Base-by-base conservation (phyloP, 2,329 filamentous ascomycete species). In the Fusarium brevicatenulatum region DNA sequence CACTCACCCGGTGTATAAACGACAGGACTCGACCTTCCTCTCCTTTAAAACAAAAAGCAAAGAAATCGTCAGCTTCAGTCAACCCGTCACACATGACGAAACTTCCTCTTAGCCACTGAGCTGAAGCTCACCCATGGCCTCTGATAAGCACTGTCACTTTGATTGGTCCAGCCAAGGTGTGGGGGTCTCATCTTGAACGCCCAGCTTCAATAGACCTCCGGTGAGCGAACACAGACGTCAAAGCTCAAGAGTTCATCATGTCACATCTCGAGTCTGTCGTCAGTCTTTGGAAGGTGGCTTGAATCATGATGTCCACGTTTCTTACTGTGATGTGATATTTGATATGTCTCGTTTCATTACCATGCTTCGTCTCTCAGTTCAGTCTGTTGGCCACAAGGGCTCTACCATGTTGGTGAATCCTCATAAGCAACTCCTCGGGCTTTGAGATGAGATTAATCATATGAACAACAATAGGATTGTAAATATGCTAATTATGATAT, bases 61-160 rank as follows among this genome's bases (percentile, higher is more conserved):
- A 57, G 46, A 63, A 44, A 71, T 30, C 19, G 46, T 23, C 60
- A 57, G 18, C 30, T 46, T 42, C 36, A 46, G 49, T 56, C 59
- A 66, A 63, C 23, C 42, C 23, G 47, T 46, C 66, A 53, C 46
- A 64, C 53, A 58, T 72, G 65, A 70, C 65, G 66, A 70, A 66
- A 59, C 60, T 40, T 64, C 34, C 23, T 64, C 28, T 36, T n/a
- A 25, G 23, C 49, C 61, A 66, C 42, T 50, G 55, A 50, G 32
- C 40, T 57, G 32, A 57, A 37, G 55, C 61, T 60, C 40, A 46
- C 34, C 19, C 64, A 47, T 43, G 36, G 61, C 36, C 52, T 63
- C 43, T 78, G 78, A 79, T 79, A 79, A 79, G 77, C 37, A 47
- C 66, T 68, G 66, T 61, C 61, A 57, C 65, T 47, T 59, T 67